Percentiles rank a stretch among this genome's conserved stretches.
phyloP scores from a whole-genome alignment of 768 basidiomycete genomes.

The Rhodocollybia butyracea region DNA sequence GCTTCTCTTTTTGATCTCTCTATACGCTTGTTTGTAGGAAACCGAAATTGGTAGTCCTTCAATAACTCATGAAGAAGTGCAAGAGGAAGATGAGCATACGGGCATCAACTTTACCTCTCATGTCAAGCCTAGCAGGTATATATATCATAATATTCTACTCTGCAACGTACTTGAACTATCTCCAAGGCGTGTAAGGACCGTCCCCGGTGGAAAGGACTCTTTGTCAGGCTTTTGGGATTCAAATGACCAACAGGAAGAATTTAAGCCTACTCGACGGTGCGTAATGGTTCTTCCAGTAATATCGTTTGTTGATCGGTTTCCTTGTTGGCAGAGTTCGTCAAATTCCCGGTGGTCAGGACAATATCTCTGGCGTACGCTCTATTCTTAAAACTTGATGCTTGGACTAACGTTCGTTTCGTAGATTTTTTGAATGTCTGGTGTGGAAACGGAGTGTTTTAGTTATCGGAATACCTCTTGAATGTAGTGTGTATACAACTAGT shows the following conservation, averaged over 20 bases:
- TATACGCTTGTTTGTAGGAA: neutral
- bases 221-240: conserved; percentile 47
- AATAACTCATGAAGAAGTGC: neutral
- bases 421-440: neutral
- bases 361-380: conserved; percentile 40
- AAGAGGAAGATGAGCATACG: conserved; percentile 24
- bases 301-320: neutral
- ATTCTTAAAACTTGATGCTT: neutral
- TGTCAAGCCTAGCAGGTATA: conserved; percentile 50
- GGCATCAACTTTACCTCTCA: conserved; percentile 34
- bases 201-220: conserved; percentile 42
- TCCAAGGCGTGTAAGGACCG: conserved; percentile 40
- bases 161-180: neutral
- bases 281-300: neutral
- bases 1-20: neutral
- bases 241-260: conserved; percentile 39
- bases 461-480: too few relatives aligned
- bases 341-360: conserved; percentile 65
- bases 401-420: neutral
- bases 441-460: too few relatives aligned
- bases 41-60: neutral
- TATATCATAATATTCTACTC: neutral
- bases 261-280: conserved; percentile 69
- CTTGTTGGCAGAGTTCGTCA: conserved; percentile 51
- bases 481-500: too few relatives aligned